These are phyloP conservation scores for Haemoproteus tartakovskyi DNA, from an alignment of 169 alveolate genomes.

Conservation along the genomic window DNA sequence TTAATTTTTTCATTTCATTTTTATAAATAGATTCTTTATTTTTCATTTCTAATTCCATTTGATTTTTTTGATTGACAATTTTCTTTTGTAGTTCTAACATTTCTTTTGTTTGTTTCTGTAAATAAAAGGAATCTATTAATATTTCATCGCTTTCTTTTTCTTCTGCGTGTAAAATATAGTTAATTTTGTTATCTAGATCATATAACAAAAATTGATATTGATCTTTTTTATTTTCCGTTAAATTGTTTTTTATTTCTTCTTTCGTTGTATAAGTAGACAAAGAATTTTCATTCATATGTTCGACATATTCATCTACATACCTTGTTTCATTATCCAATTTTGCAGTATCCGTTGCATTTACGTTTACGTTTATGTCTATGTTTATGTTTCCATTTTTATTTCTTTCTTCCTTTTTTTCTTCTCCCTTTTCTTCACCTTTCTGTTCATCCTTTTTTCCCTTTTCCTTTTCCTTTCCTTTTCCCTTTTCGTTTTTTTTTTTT, in stretches of 20 bases:
- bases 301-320: no score
- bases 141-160: conserved; percentile 55
- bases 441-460: no score
- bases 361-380: no score
- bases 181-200: conserved; percentile 21
- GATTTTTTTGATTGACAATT: conserved; percentile 33
- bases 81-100: conserved; percentile 42
- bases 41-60: conserved; percentile 64
- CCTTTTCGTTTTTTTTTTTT: no score
- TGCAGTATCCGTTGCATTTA: no score
- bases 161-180: conserved; percentile 22
- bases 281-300: no score
- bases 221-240: background rate
- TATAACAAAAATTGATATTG: conserved; percentile 10
- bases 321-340: no score
- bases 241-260: background rate
- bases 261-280: no score
- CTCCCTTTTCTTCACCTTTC: background rate
- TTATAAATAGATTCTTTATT: conserved; percentile 61
- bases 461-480: background rate
- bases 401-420: no score
- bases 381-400: no score
- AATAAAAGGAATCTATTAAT: conserved; percentile 42
- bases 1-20: conserved; percentile 38
- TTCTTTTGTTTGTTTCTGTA: conserved; percentile 51